These are phyloP conservation scores for Hansfordia pulvinata DNA, from an alignment of 2,329 filamentous ascomycete species.

Conservation along the genomic window DNA sequence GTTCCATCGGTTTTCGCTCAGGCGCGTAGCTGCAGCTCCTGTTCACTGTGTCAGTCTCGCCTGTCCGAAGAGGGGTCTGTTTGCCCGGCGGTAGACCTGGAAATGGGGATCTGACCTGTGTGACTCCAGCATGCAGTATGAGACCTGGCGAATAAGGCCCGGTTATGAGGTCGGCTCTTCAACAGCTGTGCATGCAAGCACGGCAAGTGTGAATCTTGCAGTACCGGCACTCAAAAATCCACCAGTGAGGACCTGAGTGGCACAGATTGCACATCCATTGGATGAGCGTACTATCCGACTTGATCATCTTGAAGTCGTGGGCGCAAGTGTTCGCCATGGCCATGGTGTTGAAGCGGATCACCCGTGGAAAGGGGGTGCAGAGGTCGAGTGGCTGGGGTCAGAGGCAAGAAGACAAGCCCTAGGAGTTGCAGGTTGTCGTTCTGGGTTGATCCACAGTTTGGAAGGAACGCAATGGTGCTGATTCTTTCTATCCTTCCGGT, in stretches of 20 bases:
- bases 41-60: no score
- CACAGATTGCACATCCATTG: slow-evolving; percentile 55
- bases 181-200: slow-evolving; percentile 39
- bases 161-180: no score
- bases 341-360: slow-evolving; percentile 22
- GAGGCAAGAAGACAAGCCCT: no score
- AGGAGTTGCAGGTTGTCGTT: no score
- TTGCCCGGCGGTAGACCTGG: neutral
- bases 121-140: neutral
- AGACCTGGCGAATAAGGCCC: neutral
- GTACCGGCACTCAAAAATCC: slow-evolving; percentile 55
- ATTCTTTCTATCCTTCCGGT: no score
- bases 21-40: no score
- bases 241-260: slow-evolving; percentile 51
- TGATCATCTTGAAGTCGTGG: slow-evolving; percentile 52
- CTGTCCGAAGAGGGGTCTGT: neutral
- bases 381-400: no score
- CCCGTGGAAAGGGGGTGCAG: no score
- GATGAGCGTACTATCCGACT: slow-evolving; percentile 50
- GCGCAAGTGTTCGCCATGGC: slow-evolving; percentile 42
- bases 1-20: no score
- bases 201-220: slow-evolving; percentile 55
- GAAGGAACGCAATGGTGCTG: no score
- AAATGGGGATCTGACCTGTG: neutral
- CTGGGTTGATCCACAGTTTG: no score